Conservation (phyloP, 1,284 basidiomycete genomes). For the Cryptococcus maquisensis region DNA sequence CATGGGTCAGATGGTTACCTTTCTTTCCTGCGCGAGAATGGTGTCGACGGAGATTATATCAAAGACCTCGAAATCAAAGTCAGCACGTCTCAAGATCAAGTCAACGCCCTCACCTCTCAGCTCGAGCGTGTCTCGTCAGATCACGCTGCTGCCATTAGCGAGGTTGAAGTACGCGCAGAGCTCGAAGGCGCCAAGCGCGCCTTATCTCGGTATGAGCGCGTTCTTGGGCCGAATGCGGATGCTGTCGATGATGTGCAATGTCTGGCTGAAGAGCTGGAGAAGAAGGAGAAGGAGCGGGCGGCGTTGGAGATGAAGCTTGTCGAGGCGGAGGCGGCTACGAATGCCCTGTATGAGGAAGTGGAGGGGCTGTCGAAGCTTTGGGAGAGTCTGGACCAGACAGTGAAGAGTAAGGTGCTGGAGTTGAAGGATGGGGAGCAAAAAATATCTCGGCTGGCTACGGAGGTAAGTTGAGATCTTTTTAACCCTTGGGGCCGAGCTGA, state of each 20-base stretch:
- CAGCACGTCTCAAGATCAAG: conserved; percentile 41
- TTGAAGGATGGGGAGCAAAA: conserved; percentile 72
- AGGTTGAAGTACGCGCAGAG: conserved; percentile 20
- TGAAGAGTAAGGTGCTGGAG: conserved; percentile 80
- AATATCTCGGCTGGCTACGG: conserved; percentile 59
- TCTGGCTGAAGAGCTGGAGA: conserved; percentile 58
- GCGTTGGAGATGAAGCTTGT: conserved; percentile 53
- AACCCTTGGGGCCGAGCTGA: neutral
- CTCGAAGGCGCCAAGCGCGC: conserved; percentile 42
- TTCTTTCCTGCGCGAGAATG: conserved; percentile 62
- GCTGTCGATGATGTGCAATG: conserved; percentile 52
- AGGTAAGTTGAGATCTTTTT: conserved; percentile 53
- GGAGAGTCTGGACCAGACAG: conserved; percentile 77
- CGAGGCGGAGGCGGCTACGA: conserved; percentile 59
- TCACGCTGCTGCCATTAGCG: conserved; percentile 13
- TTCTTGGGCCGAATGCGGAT: conserved; percentile 58
- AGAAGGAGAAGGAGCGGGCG: conserved; percentile 62
- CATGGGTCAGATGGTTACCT: conserved; percentile 69
- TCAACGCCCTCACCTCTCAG: conserved; percentile 22
- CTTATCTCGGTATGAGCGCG: conserved; percentile 59
- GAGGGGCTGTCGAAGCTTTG: conserved; percentile 82
- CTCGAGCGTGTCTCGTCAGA: conserved; percentile 20
- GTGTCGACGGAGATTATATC: conserved; percentile 61
- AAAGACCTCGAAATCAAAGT: conserved; percentile 60
- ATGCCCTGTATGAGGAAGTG: conserved; percentile 77